These are phyloP conservation scores for Epithele typhae DNA, from an alignment of 768 basidiomycete genomes.

Conservation along the genomic window DNA sequence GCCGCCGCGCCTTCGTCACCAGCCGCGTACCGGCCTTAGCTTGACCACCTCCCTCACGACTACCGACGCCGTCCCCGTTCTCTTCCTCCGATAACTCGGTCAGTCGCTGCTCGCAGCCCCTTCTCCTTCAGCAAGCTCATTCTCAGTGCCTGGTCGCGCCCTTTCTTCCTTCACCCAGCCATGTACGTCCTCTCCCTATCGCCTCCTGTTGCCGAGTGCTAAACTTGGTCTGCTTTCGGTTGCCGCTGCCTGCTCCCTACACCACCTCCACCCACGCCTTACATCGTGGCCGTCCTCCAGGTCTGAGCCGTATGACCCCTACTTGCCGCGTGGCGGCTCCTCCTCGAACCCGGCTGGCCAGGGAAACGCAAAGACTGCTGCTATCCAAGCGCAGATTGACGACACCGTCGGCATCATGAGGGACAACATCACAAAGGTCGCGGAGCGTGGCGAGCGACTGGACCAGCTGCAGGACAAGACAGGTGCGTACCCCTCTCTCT, in stretches of 20 bases:
- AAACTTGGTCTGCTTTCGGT: constrained; percentile 1
- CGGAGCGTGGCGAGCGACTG: constrained; percentile 90
- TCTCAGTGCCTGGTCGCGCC: neutral
- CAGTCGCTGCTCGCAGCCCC: constrained; percentile 4
- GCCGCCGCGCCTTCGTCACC: constrained; percentile 15
- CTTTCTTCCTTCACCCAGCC: constrained; percentile 12
- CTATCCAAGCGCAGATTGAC: constrained; percentile 96
- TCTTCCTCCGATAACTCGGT: constrained; percentile 11
- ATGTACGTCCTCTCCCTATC: constrained; percentile 17
- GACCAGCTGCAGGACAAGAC: constrained; percentile 98
- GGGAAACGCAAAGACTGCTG: constrained; percentile 83
- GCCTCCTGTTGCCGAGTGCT: constrained; percentile 6
- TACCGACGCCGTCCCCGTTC: constrained; percentile 5
- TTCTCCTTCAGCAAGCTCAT: constrained; percentile 2
- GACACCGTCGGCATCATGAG: constrained; percentile 97
- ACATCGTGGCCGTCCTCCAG: constrained; percentile 33
- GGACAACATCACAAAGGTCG: constrained; percentile 95
- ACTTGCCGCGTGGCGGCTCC: constrained; percentile 82
- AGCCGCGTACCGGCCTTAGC: constrained; percentile 12
- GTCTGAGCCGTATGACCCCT: constrained; percentile 99
- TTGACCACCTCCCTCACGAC: constrained; percentile 16
- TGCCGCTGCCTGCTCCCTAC: neutral
- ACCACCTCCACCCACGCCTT: neutral
- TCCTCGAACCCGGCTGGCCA: constrained; percentile 47
- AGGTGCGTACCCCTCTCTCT: constrained; percentile 47